Conservation (phyloP, 257 asterid species). For the Cinchona pubescens region DNA sequence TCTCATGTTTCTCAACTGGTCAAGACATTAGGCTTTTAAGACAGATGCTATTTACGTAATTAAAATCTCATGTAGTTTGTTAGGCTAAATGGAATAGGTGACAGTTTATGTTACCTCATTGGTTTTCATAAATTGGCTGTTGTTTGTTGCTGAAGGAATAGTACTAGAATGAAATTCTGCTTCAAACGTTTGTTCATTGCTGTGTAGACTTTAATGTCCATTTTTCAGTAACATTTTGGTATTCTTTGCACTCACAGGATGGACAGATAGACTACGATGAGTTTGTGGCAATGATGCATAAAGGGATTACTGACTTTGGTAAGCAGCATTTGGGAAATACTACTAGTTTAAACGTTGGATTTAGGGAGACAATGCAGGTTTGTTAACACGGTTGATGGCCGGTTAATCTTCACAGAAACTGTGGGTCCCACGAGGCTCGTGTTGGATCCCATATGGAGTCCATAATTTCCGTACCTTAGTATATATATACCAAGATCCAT, state of each 20-base stretch:
- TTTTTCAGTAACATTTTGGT: not conserved
- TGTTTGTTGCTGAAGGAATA: not conserved
- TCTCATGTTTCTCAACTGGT: not conserved
- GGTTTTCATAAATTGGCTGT: not conserved
- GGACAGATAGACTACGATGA: constrained; percentile 49
- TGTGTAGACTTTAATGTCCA: not conserved
- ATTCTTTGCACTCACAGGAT: constrained; percentile 30
- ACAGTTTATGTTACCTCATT: not conserved
- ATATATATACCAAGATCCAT: no score
- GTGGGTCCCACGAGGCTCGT: no score
- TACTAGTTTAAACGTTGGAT: constrained; percentile 17
- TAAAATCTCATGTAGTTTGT: not conserved
- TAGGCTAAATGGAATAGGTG: not conserved
- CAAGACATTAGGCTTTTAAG: not conserved
- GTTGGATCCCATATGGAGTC: no score
- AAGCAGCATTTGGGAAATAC: constrained; percentile 27
- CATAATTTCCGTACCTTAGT: no score
- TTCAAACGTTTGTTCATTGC: not conserved
- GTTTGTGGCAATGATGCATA: constrained; percentile 57
- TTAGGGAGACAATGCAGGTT: constrained; percentile 24
- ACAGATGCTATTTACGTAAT: not conserved
- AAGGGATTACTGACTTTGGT: constrained; percentile 37
- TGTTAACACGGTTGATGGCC: constrained; percentile 18
- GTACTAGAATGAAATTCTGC: not conserved
- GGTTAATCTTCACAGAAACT: no score